Evolutionary conservation across 495 filamentous ascomycete genomes (phyloP), one percentile per base, ranked within the genome.

Genomic region (Aspergillus asperescens): DNA sequence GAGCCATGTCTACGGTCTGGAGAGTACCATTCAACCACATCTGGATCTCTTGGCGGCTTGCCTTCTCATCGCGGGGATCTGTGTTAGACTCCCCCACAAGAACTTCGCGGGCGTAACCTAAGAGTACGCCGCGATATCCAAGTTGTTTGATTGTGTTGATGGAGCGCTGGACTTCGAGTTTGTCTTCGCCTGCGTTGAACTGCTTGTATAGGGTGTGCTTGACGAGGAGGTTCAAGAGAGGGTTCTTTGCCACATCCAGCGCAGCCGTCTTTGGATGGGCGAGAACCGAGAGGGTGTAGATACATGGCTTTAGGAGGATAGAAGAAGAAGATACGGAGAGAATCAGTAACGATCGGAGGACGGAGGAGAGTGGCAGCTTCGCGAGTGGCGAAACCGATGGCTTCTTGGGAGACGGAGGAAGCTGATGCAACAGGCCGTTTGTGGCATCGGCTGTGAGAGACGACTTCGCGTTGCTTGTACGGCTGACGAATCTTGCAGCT

Each of bases 281-380:
- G 57, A 94, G 75, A n/a, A 72, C 61, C 4, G 79, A 81, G 55
- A 94, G 84, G 15, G 85, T 68, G 38, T 76, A 75, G 24, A 91
- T 80, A 35, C 83, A 90, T 24, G 85, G 83, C 25, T 75, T 74
- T 20, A 96, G 77, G 5, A 95, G 78, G 16, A 85, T 52, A 0
- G 82, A 78, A 1, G 88, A 92, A 7, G 87, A 89, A 0, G 91
- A 95, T 48, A 96, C 76, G 18, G 82, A 82, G 12, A 87, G 86
- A 12, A 90, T 86, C 50, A 88, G 74, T 53, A 91, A 74, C 7
- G 89, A 90, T 22, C 92, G 86, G 37, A 96, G 67, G 40, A 97
- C 76, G 19, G 77, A 82, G 13, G 78, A 79, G 0, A 89, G 70
- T 3, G 92, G 88, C 28, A 97, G 77, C 38, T 87, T 77, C 3